These are phyloP conservation scores for Lecanicillium sp. DNA, from an alignment of 2,329 filamentous ascomycete genomes.

Conservation along the genomic window DNA sequence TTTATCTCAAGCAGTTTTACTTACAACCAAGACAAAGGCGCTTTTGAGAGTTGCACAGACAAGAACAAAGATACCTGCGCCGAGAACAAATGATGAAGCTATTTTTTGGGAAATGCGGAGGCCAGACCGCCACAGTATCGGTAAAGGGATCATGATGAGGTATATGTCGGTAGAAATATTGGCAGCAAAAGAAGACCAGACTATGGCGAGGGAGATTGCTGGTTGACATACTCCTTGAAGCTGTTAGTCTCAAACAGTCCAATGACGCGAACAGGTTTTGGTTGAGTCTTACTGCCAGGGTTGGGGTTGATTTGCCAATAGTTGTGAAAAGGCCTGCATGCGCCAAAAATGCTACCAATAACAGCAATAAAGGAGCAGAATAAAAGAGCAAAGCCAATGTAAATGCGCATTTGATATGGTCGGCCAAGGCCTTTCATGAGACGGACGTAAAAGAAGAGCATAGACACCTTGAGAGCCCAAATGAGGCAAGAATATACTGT, in stretches of 20 bases:
- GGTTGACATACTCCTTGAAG: slow-evolving; percentile 35
- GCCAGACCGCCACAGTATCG: slow-evolving; percentile 35
- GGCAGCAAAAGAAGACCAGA: slow-evolving; percentile 41
- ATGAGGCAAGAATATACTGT: slow-evolving; percentile 43
- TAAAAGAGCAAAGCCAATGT: slow-evolving; percentile 41
- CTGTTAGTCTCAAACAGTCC: too few species aligned
- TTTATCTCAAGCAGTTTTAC: slow-evolving; percentile 7
- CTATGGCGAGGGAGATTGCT: slow-evolving; percentile 39
- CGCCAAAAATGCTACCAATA: slow-evolving; percentile 39
- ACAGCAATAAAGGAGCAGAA: slow-evolving; percentile 38
- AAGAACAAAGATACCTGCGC: slow-evolving; percentile 30
- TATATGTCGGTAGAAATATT: slow-evolving; percentile 51
- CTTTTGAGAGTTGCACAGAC: slow-evolving; percentile 28
- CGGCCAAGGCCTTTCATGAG: slow-evolving; percentile 34
- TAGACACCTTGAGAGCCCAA: slow-evolving; percentile 47
- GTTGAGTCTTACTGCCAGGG: slow-evolving; percentile 38
- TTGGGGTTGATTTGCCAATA: slow-evolving; percentile 54
- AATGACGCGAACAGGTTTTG: background rate
- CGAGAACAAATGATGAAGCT: slow-evolving; percentile 26
- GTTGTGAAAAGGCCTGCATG: slow-evolving; percentile 42
- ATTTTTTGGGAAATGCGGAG: slow-evolving; percentile 28
- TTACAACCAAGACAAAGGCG: slow-evolving; percentile 26
- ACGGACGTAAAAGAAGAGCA: slow-evolving; percentile 48
- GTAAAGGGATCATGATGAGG: slow-evolving; percentile 48
- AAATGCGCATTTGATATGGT: slow-evolving; percentile 34